Evolutionary conservation across 2,329 filamentous ascomycete species (phyloP).

Genomic region (Trichoderma sp.): DNA sequence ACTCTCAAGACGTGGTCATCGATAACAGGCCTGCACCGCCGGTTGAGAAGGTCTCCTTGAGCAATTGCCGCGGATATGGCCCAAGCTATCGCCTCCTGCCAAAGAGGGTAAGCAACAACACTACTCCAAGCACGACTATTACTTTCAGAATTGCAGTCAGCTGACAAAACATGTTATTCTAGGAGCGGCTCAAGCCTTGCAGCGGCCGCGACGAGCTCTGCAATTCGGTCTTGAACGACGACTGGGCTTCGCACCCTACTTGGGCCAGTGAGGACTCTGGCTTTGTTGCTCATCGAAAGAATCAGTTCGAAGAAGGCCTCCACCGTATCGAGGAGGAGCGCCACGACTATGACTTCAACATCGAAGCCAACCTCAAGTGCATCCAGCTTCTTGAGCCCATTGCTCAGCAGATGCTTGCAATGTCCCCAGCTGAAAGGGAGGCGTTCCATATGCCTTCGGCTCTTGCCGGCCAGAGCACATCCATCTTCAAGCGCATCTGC

Average conservation of each 20-base stretch:
- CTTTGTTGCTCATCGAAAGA: conserved; percentile 97
- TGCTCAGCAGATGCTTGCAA: conserved; percentile 82
- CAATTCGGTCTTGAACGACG: conserved; percentile 89
- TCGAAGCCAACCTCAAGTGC: conserved; percentile 90
- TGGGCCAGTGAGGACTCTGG: conserved; percentile 98
- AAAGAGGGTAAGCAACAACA: conserved; percentile 62
- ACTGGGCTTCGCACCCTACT: conserved; percentile 97
- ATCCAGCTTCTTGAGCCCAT: conserved; percentile 96
- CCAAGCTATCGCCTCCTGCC: conserved; percentile 93
- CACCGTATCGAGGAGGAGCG: conserved; percentile 97
- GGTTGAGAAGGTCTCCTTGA: conserved; percentile 81
- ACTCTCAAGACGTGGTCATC: conserved; percentile 74
- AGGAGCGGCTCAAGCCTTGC: conserved; percentile 87
- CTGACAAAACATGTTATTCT: conserved; percentile 28
- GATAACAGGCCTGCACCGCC: conserved; percentile 77
- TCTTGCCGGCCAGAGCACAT: conserved; percentile 89
- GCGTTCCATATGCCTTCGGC: conserved; percentile 79
- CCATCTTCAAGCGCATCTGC: conserved; percentile 94
- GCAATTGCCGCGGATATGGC: conserved; percentile 92
- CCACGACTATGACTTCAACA: conserved; percentile 98
- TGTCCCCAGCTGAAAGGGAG: conserved; percentile 71
- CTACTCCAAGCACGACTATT: too few species aligned
- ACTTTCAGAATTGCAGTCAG: neutral
- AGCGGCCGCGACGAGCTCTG: conserved; percentile 95
- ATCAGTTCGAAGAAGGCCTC: conserved; percentile 88